Conservation (phyloP, 306 rosid genomes). For the Potentilla sterilis region DNA sequence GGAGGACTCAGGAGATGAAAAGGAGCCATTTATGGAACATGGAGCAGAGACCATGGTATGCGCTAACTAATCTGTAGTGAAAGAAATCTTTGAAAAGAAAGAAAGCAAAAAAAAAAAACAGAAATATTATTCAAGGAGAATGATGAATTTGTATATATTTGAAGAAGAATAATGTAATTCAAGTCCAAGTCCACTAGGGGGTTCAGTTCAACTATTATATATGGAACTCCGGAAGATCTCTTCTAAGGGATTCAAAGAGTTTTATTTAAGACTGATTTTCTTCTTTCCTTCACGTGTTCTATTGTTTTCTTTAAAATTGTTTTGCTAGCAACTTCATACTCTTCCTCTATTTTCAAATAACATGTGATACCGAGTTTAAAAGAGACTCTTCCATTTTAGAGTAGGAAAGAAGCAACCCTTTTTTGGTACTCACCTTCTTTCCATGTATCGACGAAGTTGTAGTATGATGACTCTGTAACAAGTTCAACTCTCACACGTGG, state of each 20-base stretch:
- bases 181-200: too few species aligned
- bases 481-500: conserved; percentile 77
- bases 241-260: neutral
- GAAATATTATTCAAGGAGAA: too few species aligned
- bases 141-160: too few species aligned
- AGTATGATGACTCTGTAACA: conserved; percentile 71
- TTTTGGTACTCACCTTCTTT: conserved; percentile 61
- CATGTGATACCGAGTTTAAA: neutral
- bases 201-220: too few species aligned
- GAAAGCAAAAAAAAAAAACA: too few species aligned
- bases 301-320: neutral
- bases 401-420: neutral
- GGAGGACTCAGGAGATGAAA: too few species aligned
- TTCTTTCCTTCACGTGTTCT: neutral
- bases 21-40: too few species aligned
- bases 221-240: neutral
- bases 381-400: neutral
- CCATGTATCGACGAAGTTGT: conserved; percentile 78
- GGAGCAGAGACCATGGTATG: too few species aligned
- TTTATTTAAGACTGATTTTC: neutral
- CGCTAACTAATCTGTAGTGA: too few species aligned
- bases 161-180: too few species aligned
- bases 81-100: too few species aligned
- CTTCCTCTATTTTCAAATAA: neutral
- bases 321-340: neutral